These are phyloP conservation scores for Ophiosphaerella korrae DNA, from an alignment of 2,329 filamentous ascomycete species.

Conservation along the genomic window DNA sequence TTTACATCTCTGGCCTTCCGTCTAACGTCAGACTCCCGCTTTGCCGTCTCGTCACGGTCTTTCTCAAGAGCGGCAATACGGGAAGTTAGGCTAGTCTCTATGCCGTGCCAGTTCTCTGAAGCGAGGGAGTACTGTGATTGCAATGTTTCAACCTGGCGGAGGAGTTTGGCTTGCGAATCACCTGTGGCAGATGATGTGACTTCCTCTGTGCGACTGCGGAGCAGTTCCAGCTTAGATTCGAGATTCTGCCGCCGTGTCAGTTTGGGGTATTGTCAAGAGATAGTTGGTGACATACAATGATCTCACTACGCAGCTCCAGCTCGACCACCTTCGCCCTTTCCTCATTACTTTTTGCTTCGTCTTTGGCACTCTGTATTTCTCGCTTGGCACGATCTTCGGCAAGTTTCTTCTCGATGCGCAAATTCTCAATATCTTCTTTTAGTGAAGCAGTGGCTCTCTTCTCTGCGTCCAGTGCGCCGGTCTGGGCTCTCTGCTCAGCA, in stretches of 20 bases:
- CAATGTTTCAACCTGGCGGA: conserved; percentile 92
- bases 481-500: conserved; percentile 68
- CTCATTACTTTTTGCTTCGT: conserved; percentile 73
- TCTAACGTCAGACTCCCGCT: conserved; percentile 83
- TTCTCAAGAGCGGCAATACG: conserved; percentile 80
- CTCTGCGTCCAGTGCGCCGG: conserved; percentile 71
- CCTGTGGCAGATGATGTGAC: conserved; percentile 80
- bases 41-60: conserved; percentile 84
- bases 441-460: conserved; percentile 60
- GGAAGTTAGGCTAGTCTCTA: conserved; percentile 83
- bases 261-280: not conserved
- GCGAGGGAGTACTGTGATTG: conserved; percentile 95
- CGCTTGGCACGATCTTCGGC: conserved; percentile 70
- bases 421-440: conserved; percentile 67
- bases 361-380: conserved; percentile 73
- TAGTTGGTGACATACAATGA: conserved; percentile 50
- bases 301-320: conserved; percentile 80
- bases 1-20: conserved; percentile 88
- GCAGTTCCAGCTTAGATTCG: conserved; percentile 87
- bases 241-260: conserved; percentile 61
- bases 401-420: conserved; percentile 77
- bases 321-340: conserved; percentile 73
- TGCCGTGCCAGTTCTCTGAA: conserved; percentile 96
- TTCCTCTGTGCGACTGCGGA: conserved; percentile 86
- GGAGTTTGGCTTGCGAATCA: conserved; percentile 84